These are phyloP conservation scores for Penicillium paneum DNA, from an alignment of 2,329 filamentous ascomycete species.

Conservation along the genomic window DNA sequence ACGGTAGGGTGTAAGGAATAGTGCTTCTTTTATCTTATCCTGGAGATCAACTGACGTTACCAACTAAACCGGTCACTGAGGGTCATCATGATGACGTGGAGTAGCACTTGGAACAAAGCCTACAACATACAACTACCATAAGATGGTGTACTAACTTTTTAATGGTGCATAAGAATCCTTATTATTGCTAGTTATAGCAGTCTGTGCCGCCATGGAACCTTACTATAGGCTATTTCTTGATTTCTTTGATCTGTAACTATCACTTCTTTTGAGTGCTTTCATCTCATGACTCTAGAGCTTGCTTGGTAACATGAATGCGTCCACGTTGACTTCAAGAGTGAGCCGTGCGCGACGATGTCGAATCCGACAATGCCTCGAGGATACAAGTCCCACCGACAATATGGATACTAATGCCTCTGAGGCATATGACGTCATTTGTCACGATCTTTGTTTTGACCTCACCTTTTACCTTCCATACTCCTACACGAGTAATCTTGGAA, in stretches of 20 bases:
- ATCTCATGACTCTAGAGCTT: not conserved
- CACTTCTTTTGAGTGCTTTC: no score
- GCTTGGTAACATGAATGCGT: not conserved
- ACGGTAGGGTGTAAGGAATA: not conserved
- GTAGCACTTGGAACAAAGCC: not conserved
- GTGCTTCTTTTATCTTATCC: not conserved
- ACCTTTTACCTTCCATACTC: not conserved
- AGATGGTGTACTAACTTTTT: no score
- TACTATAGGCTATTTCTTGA: not conserved
- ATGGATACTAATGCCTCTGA: no score
- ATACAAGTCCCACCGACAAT: no score
- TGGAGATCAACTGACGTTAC: conserved; percentile 16
- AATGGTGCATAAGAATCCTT: not conserved
- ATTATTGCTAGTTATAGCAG: not conserved
- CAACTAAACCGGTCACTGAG: conserved; percentile 14
- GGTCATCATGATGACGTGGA: conserved; percentile 32
- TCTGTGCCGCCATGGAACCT: not conserved
- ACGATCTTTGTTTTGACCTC: not conserved
- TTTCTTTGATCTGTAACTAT: not conserved
- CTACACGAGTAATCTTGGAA: not conserved
- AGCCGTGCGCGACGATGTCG: not conserved
- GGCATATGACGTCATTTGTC: not conserved
- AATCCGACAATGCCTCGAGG: not conserved
- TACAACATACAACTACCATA: not conserved
- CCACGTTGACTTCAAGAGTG: not conserved